Percentiles rank a stretch among this genome's conserved stretches.
Conservation (phyloP, 140 eudicot genomes). For the Senecio squalidus region DNA sequence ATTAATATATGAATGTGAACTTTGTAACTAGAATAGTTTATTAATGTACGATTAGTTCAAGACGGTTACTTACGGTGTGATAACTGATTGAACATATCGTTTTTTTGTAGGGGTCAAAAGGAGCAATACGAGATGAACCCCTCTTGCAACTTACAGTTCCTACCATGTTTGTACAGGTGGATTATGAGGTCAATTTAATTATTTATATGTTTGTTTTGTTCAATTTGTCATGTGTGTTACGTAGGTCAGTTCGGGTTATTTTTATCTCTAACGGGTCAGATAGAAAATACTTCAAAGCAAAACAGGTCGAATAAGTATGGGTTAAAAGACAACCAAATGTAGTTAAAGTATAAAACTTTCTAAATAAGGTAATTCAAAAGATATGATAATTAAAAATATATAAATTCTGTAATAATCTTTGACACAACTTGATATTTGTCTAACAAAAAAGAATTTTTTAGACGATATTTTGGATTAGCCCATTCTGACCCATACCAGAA, state of each 20-base stretch:
- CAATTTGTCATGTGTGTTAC: neutral
- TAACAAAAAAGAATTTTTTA: neutral
- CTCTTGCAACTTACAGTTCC: conserved; percentile 68
- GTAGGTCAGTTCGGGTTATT: too few relatives aligned
- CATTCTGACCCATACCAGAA: neutral
- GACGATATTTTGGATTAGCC: neutral
- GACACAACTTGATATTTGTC: too few relatives aligned
- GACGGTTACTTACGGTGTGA: neutral
- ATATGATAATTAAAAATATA: too few relatives aligned
- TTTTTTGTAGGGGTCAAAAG: conserved; percentile 63
- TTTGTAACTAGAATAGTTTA: neutral
- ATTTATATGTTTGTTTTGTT: neutral
- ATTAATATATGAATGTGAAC: too few relatives aligned
- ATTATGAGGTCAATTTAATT: neutral
- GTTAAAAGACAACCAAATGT: too few relatives aligned
- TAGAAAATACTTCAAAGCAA: too few relatives aligned
- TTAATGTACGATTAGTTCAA: neutral
- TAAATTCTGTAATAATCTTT: too few relatives aligned
- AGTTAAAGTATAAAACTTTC: too few relatives aligned
- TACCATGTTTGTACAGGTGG: conserved; percentile 84
- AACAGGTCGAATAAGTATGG: too few relatives aligned
- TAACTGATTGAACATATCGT: neutral
- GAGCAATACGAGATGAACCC: conserved; percentile 62
- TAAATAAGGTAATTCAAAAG: too few relatives aligned
- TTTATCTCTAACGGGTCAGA: too few relatives aligned